Evolutionary conservation across 2,329 filamentous ascomycete species (phyloP), one percentile per base, ranked within the genome.

Genomic region (Nakataea oryzae): DNA sequence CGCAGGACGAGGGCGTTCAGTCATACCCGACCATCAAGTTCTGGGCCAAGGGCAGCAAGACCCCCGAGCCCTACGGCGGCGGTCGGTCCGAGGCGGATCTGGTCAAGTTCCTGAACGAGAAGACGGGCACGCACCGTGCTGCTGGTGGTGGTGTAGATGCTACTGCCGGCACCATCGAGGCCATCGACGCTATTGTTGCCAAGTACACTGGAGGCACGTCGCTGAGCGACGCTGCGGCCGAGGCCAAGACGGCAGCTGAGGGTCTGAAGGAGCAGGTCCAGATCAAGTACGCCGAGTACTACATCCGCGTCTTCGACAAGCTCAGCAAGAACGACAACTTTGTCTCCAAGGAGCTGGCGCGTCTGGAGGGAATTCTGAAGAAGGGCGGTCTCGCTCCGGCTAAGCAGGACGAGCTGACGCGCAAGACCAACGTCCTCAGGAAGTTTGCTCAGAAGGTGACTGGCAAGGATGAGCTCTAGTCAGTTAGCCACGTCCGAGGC

Each of bases 1-100:
- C 92, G 60, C 76, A 85, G 72, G 86, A 87, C 60, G 87, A 95
- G 72, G 91, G 87, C 64, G 85, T 99, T 68, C 83, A 83, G 62
- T 91, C 89, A 47, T 99, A 96, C 82, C 95, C 95, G 59, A 99
- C 95, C 65, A 96, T 99, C 81, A 96, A 96, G 80, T 99, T 88
- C 85, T 99, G 97, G 84, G 85, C 91, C 68, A 89, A 89, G 74
- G 93, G 92, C 69, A 90, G 86, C 72, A 89, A 83, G 66, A 86
- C 89, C 71, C 75, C 86, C 57, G 82, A 87, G 69, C 72, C 80
- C 57, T 99, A 97, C 82, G 78, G 81, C 61, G 88, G 89, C 64
- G 90, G 84, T 65, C 93, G 95, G 67, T 79, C 80, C 59, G 91
- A 97, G 80, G 80, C 83, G 58, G 89, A 86, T 66, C 80, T 99